Evolutionary conservation across 495 filamentous ascomycete species (phyloP).

Genomic region (Daldinia vernicosa): DNA sequence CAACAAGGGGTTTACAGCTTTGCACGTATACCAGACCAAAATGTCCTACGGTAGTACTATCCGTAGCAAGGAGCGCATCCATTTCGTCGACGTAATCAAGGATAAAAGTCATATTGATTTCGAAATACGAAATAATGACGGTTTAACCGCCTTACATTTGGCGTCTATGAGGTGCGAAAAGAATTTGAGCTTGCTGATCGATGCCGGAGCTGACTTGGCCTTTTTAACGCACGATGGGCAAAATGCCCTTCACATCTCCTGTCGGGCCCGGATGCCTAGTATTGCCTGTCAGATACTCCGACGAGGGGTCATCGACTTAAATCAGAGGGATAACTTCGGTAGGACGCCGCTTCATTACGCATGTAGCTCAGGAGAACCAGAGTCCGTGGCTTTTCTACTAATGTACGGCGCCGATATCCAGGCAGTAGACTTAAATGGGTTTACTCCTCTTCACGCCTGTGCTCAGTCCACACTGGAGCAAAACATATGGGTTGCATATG

Average conservation of each 20-base stretch:
- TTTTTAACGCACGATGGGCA: not conserved
- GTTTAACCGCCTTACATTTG: not conserved
- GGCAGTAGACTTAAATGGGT: not conserved
- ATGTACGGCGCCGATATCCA: not conserved
- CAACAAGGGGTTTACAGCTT: not conserved
- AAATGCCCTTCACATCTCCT: not conserved
- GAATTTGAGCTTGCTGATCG: not conserved
- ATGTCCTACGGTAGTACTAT: no score
- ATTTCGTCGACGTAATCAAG: not conserved
- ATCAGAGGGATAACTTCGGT: not conserved
- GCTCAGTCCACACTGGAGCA: not conserved
- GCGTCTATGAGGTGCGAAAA: not conserved
- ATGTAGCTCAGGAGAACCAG: not conserved
- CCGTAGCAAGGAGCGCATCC: not conserved
- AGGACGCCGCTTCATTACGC: not conserved
- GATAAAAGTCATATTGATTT: not conserved
- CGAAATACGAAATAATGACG: not conserved
- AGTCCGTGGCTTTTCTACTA: not conserved
- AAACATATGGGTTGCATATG: not conserved
- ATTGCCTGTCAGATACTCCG: not conserved
- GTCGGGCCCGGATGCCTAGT: not conserved
- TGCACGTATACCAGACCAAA: not conserved
- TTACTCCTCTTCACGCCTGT: not conserved
- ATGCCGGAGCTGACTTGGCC: not conserved
- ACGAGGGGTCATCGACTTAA: not conserved